Evolutionary conservation across 441 rosid genomes (phyloP), one percentile per base, ranked within the genome.

Genomic region (Metrosideros polymorpha): DNA sequence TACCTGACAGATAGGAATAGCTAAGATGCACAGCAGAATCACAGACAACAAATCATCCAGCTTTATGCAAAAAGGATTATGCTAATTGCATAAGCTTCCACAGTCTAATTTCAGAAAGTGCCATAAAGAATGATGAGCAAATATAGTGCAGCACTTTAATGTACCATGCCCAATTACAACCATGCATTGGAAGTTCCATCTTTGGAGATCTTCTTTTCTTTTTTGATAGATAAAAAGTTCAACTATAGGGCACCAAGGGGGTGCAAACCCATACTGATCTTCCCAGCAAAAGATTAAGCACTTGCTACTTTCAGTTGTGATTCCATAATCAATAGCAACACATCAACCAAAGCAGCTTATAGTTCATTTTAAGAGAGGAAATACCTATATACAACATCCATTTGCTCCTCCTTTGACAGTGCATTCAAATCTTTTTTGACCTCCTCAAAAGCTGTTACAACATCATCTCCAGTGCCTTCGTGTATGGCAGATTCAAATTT

Each of bases 321-420:
- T 66, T 66, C 45, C 45, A 19, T 18, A 66, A 66, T 3, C 77
- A 66, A 52, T 32, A 63, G 75, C 75, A 61, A 30, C 24, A 30
- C 42, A 61, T 43, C 53, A 39, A 54, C 53, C 57, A 39, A 50
- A 43, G 82, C 82, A 30, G 50, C 49, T 49, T 85, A 66, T 47
- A 83, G 6, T 4, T 83, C 50, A 39, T 30, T 52, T 22, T 15
- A 85, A 49, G 49, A 55, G 84, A 85, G 85, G 45, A 47, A 57
- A 86, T 91, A 95, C 99, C 98, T 94, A 75, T 93, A 91, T 9
- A 96, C 93, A 88, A 93, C 93, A 85, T 95, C 94, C 98, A 98
- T 96, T 88, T 95, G 97, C 91, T 96, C 98, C 88, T 95, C 94
- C 90, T 86, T 93, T 25, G 99, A 92, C 90, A 95, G 90, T 85